Base-by-base conservation (phyloP, 495 filamentous ascomycete species). In the Neurospora sp. region DNA sequence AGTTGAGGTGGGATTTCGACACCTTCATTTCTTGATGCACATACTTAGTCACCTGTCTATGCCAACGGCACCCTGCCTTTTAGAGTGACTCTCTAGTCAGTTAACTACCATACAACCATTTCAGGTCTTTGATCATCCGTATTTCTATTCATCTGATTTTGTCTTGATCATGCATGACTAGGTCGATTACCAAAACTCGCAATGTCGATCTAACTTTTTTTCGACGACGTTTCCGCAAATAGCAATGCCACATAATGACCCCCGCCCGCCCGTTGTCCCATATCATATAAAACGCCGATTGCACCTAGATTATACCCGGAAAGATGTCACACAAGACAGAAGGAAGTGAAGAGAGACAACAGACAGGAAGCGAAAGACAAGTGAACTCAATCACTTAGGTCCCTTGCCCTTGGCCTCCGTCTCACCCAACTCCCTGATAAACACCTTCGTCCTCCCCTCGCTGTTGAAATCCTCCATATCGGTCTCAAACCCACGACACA, bases 401-500 rank as follows among this genome's bases (percentile, higher is more conserved):
- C 90, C 91, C 82, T 97, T 99, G 2, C 91, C 92, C 81, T 94
- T 93, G 1, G 94, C 94, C 82, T 99, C 96, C 4, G 87, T 92
- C 82, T 96, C 93, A 7, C 88, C 87, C 71, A 99, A 82, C 83
- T 95, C 93, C 73, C 94, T 84, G 4, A 99, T 85, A 76, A 91
- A 91, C 37, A 99, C 86, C 81, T 90, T 91, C 3, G 94, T 89
- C 35, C 84, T 82, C 0, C 94, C 93, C 73, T 90, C 89, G 17
- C 90, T 86, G 73, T 74, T 84, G 72, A 90, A 89, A 22, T 93
- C 90, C 69, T 96, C 92, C 82, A 91, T 91, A 1, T 93, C 95
- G 75, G 94, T 92, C 84, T 98, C 96, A 79, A 97, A 98, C 1
- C 95, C 94, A 0, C 93, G 94, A 77, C 93, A 96, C 40, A 93